phyloP scores from a whole-genome alignment of 768 basidiomycete genomes.

The Leccinum sublutescens region DNA sequence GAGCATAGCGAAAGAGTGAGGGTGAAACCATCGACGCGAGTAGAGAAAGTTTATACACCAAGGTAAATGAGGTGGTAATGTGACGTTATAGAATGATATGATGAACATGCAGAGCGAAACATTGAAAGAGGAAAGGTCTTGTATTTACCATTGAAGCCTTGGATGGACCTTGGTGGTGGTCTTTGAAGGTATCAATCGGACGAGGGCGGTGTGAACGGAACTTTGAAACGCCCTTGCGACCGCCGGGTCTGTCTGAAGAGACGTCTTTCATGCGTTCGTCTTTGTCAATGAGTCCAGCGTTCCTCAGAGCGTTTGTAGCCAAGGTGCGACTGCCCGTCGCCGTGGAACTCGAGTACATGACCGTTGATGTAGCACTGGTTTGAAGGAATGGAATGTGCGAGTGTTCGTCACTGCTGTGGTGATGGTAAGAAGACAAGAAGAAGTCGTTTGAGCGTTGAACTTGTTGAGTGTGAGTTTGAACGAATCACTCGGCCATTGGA shows the following conservation, averaged over 20 bases:
- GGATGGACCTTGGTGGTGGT: constrained; percentile 42
- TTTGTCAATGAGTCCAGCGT: constrained; percentile 73
- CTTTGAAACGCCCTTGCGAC: constrained; percentile 67
- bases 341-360: constrained; percentile 62
- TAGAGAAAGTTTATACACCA: constrained; percentile 20
- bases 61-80: constrained; percentile 13
- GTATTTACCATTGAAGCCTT: constrained; percentile 70
- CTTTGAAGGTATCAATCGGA: constrained; percentile 57
- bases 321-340: constrained; percentile 57
- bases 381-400: not conserved
- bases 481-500: constrained; percentile 14
- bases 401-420: constrained; percentile 4
- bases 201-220: constrained; percentile 59
- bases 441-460: constrained; percentile 2
- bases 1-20: constrained; percentile 12
- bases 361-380: not conserved
- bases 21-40: constrained; percentile 12
- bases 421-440: constrained; percentile 19
- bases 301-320: constrained; percentile 61
- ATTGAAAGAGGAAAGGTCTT: constrained; percentile 32
- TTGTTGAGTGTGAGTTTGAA: constrained; percentile 10
- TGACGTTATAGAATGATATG: constrained; percentile 26
- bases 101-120: constrained; percentile 28
- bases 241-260: constrained; percentile 62
- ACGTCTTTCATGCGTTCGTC: constrained; percentile 75